Percentiles rank a stretch among this genome's conserved stretches.
phyloP scores from a whole-genome alignment of 2,329 filamentous ascomycete species.

The Fusarium nurragi region DNA sequence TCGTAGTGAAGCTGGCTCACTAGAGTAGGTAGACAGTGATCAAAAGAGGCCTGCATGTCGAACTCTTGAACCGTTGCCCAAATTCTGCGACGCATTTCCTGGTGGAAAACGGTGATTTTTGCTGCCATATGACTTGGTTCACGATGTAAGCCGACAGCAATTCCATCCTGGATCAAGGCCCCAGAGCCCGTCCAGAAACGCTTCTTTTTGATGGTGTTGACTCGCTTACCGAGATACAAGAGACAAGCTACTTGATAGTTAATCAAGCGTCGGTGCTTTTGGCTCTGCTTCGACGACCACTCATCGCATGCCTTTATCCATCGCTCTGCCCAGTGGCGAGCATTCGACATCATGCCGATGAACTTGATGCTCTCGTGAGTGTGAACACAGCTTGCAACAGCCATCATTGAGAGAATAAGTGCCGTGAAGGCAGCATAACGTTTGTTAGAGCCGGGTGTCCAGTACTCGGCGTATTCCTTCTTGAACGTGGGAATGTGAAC shows the following conservation, averaged over 20 bases:
- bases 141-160: slow-evolving; percentile 67
- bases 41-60: slow-evolving; percentile 69
- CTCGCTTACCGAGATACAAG: slow-evolving; percentile 67
- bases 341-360: slow-evolving; percentile 66
- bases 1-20: slow-evolving; percentile 66
- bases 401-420: slow-evolving; percentile 67
- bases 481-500: slow-evolving; percentile 68
- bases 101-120: slow-evolving; percentile 67
- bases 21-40: slow-evolving; percentile 67
- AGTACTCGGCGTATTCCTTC: slow-evolving; percentile 65
- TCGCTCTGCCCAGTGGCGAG: slow-evolving; percentile 63
- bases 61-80: slow-evolving; percentile 71
- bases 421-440: slow-evolving; percentile 65
- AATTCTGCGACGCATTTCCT: slow-evolving; percentile 69
- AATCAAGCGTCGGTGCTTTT: slow-evolving; percentile 68
- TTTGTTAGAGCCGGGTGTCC: slow-evolving; percentile 56
- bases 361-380: slow-evolving; percentile 63
- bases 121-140: slow-evolving; percentile 65
- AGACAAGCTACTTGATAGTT: slow-evolving; percentile 70
- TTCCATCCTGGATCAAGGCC: slow-evolving; percentile 65
- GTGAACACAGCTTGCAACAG: slow-evolving; percentile 66
- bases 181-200: slow-evolving; percentile 69
- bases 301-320: slow-evolving; percentile 66
- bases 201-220: slow-evolving; percentile 73
- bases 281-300: slow-evolving; percentile 65